phyloP scores from a whole-genome alignment of 345 rosid species.

The Linum tenue region DNA sequence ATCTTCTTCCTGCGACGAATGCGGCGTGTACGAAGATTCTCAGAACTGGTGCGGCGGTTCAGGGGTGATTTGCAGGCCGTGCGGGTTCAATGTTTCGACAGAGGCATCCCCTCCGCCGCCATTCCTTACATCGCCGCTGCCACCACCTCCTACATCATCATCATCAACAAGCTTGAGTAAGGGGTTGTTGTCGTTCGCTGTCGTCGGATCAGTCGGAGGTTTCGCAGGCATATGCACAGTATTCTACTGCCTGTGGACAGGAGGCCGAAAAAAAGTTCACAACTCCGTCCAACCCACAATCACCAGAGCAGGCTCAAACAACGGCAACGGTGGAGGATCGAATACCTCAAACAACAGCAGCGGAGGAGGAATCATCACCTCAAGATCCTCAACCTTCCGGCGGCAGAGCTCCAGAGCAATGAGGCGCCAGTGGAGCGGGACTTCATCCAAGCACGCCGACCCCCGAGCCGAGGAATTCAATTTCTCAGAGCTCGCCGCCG shows the following conservation, averaged over 20 bases:
- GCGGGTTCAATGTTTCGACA: conserved; percentile 14
- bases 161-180: conserved; percentile 33
- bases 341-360: too few relatives aligned
- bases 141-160: conserved; percentile 23
- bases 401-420: conserved; percentile 69
- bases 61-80: conserved; percentile 43
- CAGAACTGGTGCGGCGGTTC: conserved; percentile 42
- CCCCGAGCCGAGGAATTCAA: conserved; percentile 61
- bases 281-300: conserved; percentile 92
- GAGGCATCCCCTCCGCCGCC: conserved; percentile 2
- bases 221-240: conserved; percentile 53
- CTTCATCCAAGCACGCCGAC: conserved; percentile 74
- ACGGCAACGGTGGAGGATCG: conserved; percentile 22
- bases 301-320: conserved; percentile 47
- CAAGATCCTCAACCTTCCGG: conserved; percentile 56
- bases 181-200: conserved; percentile 60
- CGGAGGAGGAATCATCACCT: conserved; percentile 12
- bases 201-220: conserved; percentile 65
- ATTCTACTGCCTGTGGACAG: conserved; percentile 62
- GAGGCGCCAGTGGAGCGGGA: conserved; percentile 91
- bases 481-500: conserved; percentile 58
- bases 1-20: conserved; percentile 26
- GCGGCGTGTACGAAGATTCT: conserved; percentile 41
- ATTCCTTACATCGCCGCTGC: conserved; percentile 1
- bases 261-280: conserved; percentile 76